A percentile compares a stretch with the other conserved stretches of the same genome.
These are phyloP conservation scores for Metschnikowia reukaufii DNA, from an alignment of 805 yeast genomes.

Conservation along the genomic window DNA sequence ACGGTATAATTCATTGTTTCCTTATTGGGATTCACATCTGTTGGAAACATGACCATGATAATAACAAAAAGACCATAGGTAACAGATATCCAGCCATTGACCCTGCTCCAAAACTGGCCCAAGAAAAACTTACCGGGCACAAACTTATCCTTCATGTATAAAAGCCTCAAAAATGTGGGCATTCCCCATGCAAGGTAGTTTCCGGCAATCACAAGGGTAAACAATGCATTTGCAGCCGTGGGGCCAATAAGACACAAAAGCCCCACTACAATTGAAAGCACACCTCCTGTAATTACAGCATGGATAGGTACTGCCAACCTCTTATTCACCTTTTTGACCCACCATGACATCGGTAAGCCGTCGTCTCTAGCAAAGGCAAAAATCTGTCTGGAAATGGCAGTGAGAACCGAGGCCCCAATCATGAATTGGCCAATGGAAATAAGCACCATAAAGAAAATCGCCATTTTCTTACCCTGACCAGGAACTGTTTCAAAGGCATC, in stretches of 20 bases:
- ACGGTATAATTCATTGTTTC: slow-evolving; percentile 68
- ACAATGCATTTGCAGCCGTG: slow-evolving; percentile 63
- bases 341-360: slow-evolving; percentile 57
- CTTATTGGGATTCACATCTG: slow-evolving; percentile 37
- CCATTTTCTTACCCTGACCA: slow-evolving; percentile 55
- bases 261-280: slow-evolving; percentile 50
- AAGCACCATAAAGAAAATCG: slow-evolving; percentile 58
- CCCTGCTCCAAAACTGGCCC: slow-evolving; percentile 31
- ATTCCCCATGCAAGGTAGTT: slow-evolving; percentile 61
- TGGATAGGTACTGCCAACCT: slow-evolving; percentile 59
- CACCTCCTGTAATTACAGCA: slow-evolving; percentile 52
- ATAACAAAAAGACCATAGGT: slow-evolving; percentile 53
- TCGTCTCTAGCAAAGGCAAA: slow-evolving; percentile 78
- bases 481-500: slow-evolving; percentile 46
- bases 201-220: slow-evolving; percentile 62
- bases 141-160: slow-evolving; percentile 49
- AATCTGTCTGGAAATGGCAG: slow-evolving; percentile 66
- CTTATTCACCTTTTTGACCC: slow-evolving; percentile 56
- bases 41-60: slow-evolving; percentile 62
- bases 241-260: slow-evolving; percentile 55
- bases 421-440: slow-evolving; percentile 59
- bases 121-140: slow-evolving; percentile 57
- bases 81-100: slow-evolving; percentile 46
- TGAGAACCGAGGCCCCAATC: slow-evolving; percentile 61
- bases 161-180: slow-evolving; percentile 50